Evolutionary conservation across 768 basidiomycete species (phyloP).

Genomic region (Suillus ampliporus): DNA sequence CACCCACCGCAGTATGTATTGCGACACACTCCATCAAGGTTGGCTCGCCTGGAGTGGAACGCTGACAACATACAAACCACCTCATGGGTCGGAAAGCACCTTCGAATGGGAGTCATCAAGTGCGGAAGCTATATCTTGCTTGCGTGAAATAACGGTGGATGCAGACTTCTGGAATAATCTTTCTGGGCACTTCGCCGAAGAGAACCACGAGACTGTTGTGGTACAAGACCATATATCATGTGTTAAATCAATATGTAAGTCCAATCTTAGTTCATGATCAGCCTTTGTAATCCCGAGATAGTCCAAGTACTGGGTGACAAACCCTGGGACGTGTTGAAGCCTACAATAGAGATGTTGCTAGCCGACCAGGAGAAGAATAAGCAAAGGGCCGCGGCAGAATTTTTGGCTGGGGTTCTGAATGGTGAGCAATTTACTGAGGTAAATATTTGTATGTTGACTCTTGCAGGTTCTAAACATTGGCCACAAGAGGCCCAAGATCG

Average conservation of each 20-base stretch:
- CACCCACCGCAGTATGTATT: conserved; percentile 47
- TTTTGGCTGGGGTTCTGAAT: conserved; percentile 74
- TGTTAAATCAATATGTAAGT: conserved; percentile 77
- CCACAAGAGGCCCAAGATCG: conserved; percentile 64
- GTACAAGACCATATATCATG: conserved; percentile 73
- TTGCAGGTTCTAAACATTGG: conserved; percentile 86
- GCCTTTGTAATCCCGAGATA: background rate
- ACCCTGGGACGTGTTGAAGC: conserved; percentile 63
- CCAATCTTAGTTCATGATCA: background rate
- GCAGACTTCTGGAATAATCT: conserved; percentile 71
- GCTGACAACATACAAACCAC: conserved; percentile 51
- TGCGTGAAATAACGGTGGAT: conserved; percentile 53
- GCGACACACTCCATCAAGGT: conserved; percentile 64
- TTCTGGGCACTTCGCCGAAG: conserved; percentile 74
- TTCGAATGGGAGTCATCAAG: conserved; percentile 66
- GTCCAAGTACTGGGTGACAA: conserved; percentile 72
- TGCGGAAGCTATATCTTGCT: conserved; percentile 51
- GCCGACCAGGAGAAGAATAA: conserved; percentile 81
- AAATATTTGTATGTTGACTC: conserved; percentile 9
- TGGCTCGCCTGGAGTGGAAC: conserved; percentile 69
- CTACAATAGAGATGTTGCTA: conserved; percentile 67
- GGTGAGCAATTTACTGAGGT: conserved; percentile 41
- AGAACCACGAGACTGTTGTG: conserved; percentile 70
- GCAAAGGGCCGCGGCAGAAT: conserved; percentile 86
- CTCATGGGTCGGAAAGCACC: conserved; percentile 53